A percentile compares a stretch with the other conserved stretches of the same genome.
Conservation (phyloP, 768 basidiomycete species). For the Cystofilobasidium macerans region DNA sequence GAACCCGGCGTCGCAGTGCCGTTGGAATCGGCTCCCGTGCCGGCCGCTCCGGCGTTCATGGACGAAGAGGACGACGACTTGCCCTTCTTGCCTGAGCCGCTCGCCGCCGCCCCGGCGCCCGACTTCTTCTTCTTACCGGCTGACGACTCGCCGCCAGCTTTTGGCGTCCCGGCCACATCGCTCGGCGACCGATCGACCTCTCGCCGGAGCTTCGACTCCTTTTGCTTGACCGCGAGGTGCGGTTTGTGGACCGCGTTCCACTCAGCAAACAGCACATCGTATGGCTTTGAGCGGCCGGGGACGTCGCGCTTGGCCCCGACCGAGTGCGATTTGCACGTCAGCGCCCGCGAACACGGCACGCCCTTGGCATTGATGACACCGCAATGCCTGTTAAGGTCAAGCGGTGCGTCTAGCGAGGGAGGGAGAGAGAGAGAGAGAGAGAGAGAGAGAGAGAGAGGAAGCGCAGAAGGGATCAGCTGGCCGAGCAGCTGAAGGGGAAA, state of each 20-base stretch:
- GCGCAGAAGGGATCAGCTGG: background rate
- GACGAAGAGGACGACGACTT: background rate
- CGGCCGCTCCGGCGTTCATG: background rate
- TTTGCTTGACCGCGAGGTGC: conserved; percentile 28
- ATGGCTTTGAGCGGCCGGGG: conserved; percentile 65
- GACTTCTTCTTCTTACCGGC: background rate
- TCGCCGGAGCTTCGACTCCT: background rate
- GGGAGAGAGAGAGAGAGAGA: background rate
- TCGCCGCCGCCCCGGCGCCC: background rate
- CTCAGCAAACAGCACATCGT: conserved; percentile 78
- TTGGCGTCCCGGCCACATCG: background rate
- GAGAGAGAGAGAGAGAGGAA: background rate
- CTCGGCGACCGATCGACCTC: background rate
- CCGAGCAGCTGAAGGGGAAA: background rate
- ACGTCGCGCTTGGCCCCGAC: conserved; percentile 95
- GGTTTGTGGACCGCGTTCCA: conserved; percentile 47
- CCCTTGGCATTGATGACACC: conserved; percentile 95
- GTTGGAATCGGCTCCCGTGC: background rate
- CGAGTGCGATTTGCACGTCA: conserved; percentile 95
- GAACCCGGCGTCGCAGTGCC: background rate
- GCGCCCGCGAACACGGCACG: conserved; percentile 80
- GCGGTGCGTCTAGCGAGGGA: conserved; percentile 39
- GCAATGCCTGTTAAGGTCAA: conserved; percentile 84
- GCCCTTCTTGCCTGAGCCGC: conserved; percentile 5
- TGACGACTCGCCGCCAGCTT: background rate